Percentiles rank a stretch among this genome's conserved stretches.
Evolutionary conservation across 495 filamentous ascomycete species (phyloP).

Genomic region (Lasiosphaeris hirsuta): DNA sequence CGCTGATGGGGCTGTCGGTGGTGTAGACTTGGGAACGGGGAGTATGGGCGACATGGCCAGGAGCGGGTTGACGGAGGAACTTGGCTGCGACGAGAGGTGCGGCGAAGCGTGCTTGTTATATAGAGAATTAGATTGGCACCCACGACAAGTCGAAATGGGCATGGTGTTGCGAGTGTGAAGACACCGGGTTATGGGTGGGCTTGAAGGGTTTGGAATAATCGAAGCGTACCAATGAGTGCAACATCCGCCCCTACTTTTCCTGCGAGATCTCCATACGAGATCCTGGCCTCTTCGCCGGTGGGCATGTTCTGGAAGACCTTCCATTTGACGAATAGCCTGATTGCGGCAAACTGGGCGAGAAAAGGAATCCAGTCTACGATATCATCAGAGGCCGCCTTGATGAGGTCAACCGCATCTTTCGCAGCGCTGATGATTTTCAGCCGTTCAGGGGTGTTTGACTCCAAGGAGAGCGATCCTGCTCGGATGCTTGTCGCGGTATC

Average conservation of each 20-base stretch:
- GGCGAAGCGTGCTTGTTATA: no score
- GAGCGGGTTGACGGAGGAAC: constrained; percentile 14
- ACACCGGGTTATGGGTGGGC: no score
- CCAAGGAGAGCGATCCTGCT: background rate
- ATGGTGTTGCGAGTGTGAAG: no score
- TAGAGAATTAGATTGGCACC: background rate
- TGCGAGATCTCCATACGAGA: constrained; percentile 26
- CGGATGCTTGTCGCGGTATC: constrained; percentile 5
- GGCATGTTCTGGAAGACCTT: constrained; percentile 32
- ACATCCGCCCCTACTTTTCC: constrained; percentile 22
- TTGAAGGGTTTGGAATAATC: background rate
- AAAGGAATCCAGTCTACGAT: background rate
- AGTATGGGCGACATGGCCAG: constrained; percentile 22
- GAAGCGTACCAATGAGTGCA: constrained; percentile 21
- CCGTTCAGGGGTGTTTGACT: background rate
- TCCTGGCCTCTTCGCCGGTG: constrained; percentile 1
- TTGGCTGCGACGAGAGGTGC: constrained; percentile 13
- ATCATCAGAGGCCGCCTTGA: constrained; percentile 6
- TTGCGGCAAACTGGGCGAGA: constrained; percentile 16
- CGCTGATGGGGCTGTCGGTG: constrained; percentile 1
- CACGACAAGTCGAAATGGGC: background rate
- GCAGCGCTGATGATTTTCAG: constrained; percentile 3
- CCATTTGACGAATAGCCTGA: constrained; percentile 32
- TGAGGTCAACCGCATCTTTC: background rate
- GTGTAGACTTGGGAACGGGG: constrained; percentile 13